Evolutionary conservation across 73 alveolate species (phyloP).

Genomic region (Tetrahymena borealis): DNA sequence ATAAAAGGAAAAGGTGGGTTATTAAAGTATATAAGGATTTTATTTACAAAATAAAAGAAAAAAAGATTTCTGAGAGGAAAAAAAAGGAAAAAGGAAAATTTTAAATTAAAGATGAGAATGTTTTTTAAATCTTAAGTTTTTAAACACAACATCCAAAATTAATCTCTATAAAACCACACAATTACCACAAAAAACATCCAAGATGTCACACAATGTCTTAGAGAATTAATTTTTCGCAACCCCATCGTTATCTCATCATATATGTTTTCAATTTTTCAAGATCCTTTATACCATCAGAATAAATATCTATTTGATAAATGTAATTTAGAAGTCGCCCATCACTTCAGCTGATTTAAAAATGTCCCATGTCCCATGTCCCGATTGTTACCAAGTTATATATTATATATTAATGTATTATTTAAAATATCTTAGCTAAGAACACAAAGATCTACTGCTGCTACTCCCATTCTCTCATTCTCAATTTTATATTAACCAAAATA

Average conservation of each 20-base stretch:
- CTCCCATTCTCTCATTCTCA: slow-evolving; percentile 3
- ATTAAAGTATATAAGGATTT: background rate
- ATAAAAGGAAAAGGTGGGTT: too few relatives aligned
- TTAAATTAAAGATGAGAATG: background rate
- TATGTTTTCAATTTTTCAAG: too few relatives aligned
- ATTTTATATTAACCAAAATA: too few relatives aligned
- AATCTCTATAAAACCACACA: background rate
- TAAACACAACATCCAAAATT: background rate
- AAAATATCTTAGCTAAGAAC: background rate
- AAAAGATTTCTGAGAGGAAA: background rate
- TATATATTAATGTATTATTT: background rate
- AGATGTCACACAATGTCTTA: background rate
- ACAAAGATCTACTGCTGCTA: background rate
- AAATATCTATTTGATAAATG: too few relatives aligned
- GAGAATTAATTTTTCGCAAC: background rate
- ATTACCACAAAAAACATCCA: background rate
- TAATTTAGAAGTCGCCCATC: too few relatives aligned
- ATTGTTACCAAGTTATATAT: background rate
- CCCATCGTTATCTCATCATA: too few relatives aligned
- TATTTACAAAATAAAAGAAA: background rate
- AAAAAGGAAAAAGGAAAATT: background rate
- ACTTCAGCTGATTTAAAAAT: background rate
- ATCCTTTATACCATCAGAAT: too few relatives aligned
- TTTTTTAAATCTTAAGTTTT: background rate
- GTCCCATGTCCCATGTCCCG: background rate